Evolutionary conservation across 305 asterid species (phyloP), one percentile per base, ranked within the genome.

Genomic region (Fraxinus baroniana): DNA sequence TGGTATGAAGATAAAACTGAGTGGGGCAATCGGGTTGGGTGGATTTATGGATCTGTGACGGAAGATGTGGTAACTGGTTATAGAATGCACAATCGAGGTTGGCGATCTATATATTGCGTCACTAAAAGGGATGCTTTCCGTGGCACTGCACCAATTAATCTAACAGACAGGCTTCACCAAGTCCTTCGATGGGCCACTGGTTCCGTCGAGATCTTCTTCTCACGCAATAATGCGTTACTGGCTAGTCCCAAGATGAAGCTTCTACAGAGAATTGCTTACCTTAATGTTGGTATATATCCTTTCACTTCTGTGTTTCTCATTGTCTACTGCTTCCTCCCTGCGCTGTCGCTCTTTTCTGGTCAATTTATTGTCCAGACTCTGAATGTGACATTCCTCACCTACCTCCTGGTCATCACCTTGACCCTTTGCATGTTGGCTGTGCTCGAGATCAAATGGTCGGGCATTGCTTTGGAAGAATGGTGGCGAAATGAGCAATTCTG

Each of bases 121-220:
- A 95, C 99, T 0, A 95, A 94, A 64, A 80, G 99, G 79, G 99
- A 95, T 15, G 99, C 99, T 52, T 95, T 95, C 71, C 97, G 99
- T 0, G 99, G 99, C 18, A 94, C 99, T 5, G 99, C 99, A 32
- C 99, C 99, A 0, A 95, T 95, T 75, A 95, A 95, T 84, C 89
- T 95, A 77, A 95, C 98, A 0, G 99, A 95, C 79, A 80, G 99
- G 89, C 99, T 95, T 76, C 99, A 95, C 84, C 99, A 95, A 83
- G 99, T 95, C 46, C 98, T 95, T 3, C 93, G 99, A 4, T 95
- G 99, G 99, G 99, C 99, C 37, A 96, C 99, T 1, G 98, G 98
- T 0, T 96, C 98, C 0, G 98, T 94, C 3, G 98, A 95, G 89
- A 95, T 95, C 71, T 95, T 95, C 91, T 95, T 96, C 81, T 96